Conservation (phyloP, 1,284 basidiomycete species). For the Irpex sp. region DNA sequence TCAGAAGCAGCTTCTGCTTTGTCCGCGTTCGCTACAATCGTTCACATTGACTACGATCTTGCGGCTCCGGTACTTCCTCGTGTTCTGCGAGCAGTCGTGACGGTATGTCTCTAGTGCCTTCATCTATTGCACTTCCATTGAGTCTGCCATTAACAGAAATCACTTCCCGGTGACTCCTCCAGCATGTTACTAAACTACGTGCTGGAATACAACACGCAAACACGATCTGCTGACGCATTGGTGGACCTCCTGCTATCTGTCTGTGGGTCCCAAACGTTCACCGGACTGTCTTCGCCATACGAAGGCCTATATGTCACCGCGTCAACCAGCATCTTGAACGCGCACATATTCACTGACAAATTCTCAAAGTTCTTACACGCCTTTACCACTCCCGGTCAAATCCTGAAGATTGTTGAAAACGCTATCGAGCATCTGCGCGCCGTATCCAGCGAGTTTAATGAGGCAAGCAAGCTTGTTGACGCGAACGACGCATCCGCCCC, state of each 20-base stretch:
- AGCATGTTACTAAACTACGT: constrained; percentile 42
- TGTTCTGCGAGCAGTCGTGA: constrained; percentile 43
- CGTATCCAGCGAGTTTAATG: constrained; percentile 30
- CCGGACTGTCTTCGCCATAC: constrained; percentile 13
- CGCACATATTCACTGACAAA: constrained; percentile 37
- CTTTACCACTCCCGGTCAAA: constrained; percentile 57
- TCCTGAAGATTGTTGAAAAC: constrained; percentile 29
- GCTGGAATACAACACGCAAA: constrained; percentile 59
- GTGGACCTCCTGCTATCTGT: constrained; percentile 36
- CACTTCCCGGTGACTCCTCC: constrained; percentile 4
- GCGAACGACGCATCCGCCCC: constrained; percentile 19
- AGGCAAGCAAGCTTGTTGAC: constrained; percentile 11
- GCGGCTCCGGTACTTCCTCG: constrained; percentile 40
- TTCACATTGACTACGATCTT: constrained; percentile 58
- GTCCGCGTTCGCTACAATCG: constrained; percentile 28
- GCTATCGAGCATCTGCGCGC: constrained; percentile 31
- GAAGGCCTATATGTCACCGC: constrained; percentile 27
- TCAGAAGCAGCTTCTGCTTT: constrained; percentile 14
- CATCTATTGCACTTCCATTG: background rate
- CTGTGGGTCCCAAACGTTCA: constrained; percentile 19
- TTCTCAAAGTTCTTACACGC: constrained; percentile 43
- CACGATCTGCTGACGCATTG: constrained; percentile 53
- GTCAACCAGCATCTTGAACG: constrained; percentile 39
- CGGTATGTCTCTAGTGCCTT: constrained; percentile 29
- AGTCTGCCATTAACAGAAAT: constrained; percentile 1